These are phyloP conservation scores for Acacia concinna DNA, from an alignment of 331 rosid genomes.

Conservation along the genomic window DNA sequence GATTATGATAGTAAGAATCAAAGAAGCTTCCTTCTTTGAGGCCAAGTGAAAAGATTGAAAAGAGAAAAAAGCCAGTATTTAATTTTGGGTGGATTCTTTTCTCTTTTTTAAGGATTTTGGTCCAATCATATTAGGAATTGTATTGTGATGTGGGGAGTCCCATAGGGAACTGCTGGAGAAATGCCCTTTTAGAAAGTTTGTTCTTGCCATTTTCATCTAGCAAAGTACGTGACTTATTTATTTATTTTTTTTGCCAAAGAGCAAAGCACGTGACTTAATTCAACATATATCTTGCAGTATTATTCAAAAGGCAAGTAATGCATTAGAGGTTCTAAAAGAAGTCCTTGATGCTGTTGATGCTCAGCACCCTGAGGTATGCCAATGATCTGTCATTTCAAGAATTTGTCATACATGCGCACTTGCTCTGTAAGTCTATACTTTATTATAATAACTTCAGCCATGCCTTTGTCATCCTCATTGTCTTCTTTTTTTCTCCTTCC, in stretches of 20 bases:
- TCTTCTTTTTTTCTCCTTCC: background rate
- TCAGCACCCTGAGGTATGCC: constrained; percentile 69
- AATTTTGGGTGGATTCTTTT: constrained; percentile 16
- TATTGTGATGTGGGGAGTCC: constrained; percentile 17
- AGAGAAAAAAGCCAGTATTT: constrained; percentile 2
- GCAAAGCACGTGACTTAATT: constrained; percentile 30
- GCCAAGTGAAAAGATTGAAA: constrained; percentile 20
- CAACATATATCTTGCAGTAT: constrained; percentile 52
- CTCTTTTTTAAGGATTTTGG: background rate
- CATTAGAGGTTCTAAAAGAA: constrained; percentile 74
- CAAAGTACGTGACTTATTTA: constrained; percentile 28
- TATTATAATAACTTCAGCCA: background rate
- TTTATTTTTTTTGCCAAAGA: too few relatives aligned
- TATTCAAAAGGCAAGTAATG: constrained; percentile 79
- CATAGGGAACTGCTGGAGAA: constrained; percentile 14
- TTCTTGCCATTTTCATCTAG: background rate
- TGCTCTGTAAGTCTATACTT: background rate
- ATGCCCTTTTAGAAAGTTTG: constrained; percentile 4
- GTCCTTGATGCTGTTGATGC: constrained; percentile 78
- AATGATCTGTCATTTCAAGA: constrained; percentile 19
- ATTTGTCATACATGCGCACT: background rate
- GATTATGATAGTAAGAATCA: constrained; percentile 9
- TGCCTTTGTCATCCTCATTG: background rate
- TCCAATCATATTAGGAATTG: constrained; percentile 10
- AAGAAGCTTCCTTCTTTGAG: background rate